These are phyloP conservation scores for Pontederia crassipes DNA, from an alignment of 176 grass and related monocot species.

Conservation along the genomic window DNA sequence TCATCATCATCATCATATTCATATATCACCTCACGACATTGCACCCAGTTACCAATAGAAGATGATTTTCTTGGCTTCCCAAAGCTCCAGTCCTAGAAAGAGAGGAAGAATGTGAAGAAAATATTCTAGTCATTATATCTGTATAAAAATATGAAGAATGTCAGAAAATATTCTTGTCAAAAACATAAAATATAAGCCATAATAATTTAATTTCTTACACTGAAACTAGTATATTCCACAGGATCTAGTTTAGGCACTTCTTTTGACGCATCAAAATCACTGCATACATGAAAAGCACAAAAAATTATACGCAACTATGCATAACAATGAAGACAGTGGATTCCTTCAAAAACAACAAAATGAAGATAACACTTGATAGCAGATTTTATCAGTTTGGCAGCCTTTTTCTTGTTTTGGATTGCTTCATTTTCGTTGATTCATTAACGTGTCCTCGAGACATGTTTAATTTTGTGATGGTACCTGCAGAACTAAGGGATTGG, in stretches of 20 bases:
- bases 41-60: slow-evolving; percentile 85
- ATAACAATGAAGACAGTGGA: too few species aligned
- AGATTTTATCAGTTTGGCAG: too few species aligned
- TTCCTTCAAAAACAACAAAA: too few species aligned
- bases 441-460: too few species aligned
- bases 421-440: too few species aligned
- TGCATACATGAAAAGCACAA: slow-evolving; percentile 6
- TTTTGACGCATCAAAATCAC: slow-evolving; percentile 21
- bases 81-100: slow-evolving; percentile 21
- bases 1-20: slow-evolving; percentile 32
- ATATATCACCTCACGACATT: slow-evolving; percentile 53
- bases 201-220: slow-evolving; percentile 33
- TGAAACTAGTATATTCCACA: slow-evolving; percentile 33
- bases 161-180: too few species aligned
- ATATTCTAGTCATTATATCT: background rate
- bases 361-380: too few species aligned
- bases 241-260: slow-evolving; percentile 37
- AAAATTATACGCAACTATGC: background rate
- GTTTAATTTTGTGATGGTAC: too few species aligned
- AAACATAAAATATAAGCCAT: too few species aligned
- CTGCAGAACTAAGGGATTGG: too few species aligned
- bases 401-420: too few species aligned
- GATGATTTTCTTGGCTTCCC: slow-evolving; percentile 26
- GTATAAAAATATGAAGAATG: too few species aligned
- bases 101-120: slow-evolving; percentile 28